Conservation (phyloP, 352 stramenopile genomes). For the Phytopythium oedochilum region DNA sequence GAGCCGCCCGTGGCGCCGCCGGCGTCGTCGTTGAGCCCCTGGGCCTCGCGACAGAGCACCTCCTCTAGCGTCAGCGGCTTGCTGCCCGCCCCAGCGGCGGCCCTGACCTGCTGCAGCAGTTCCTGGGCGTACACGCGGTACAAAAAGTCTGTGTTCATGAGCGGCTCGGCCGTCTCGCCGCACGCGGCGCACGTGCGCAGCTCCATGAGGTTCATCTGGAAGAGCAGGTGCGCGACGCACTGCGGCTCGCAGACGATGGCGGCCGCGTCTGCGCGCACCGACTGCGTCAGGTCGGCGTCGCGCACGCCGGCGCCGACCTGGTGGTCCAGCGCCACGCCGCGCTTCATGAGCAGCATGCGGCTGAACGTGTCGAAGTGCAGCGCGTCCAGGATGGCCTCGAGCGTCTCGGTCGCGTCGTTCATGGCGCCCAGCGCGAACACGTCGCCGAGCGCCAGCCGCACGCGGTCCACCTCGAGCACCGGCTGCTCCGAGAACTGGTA, state of each 20-base stretch:
- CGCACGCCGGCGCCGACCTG: slow-evolving; percentile 9
- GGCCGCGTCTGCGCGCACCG: slow-evolving; percentile 45
- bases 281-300: slow-evolving; percentile 43
- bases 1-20: slow-evolving; percentile 17
- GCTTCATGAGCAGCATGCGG: slow-evolving; percentile 56
- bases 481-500: slow-evolving; percentile 81
- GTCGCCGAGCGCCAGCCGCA: slow-evolving; percentile 54
- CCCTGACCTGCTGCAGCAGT: slow-evolving; percentile 28
- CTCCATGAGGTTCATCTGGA: slow-evolving; percentile 88
- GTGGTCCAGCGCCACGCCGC: slow-evolving; percentile 7
- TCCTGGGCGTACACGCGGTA: slow-evolving; percentile 82
- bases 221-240: slow-evolving; percentile 76
- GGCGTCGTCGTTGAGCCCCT: slow-evolving; percentile 33
- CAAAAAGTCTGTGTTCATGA: slow-evolving; percentile 85
- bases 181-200: slow-evolving; percentile 59
- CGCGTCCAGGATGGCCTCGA: slow-evolving; percentile 75
- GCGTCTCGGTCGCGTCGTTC: slow-evolving; percentile 83
- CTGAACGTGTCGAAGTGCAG: slow-evolving; percentile 80
- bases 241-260: slow-evolving; percentile 74
- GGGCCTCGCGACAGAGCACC: slow-evolving; percentile 46
- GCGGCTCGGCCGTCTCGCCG: slow-evolving; percentile 55
- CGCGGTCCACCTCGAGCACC: slow-evolving; percentile 69
- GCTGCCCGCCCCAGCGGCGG: slow-evolving; percentile 4
- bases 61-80: slow-evolving; percentile 45
- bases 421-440: slow-evolving; percentile 76